phyloP scores from a whole-genome alignment of 2,329 filamentous ascomycete genomes.

The Aspergillus piperis region DNA sequence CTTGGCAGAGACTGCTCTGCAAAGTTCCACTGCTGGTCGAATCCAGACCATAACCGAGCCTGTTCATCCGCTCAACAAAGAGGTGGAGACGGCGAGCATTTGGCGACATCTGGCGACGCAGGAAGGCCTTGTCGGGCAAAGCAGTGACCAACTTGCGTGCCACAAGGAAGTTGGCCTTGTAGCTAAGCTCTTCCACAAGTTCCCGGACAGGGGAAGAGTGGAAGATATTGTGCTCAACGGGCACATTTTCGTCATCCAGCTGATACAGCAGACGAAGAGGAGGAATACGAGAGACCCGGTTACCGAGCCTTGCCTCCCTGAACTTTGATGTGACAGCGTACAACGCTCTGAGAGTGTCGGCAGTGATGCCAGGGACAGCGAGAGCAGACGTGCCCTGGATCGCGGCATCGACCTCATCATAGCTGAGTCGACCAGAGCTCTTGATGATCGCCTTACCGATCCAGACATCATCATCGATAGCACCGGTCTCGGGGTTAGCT shows the following conservation, averaged over 20 bases:
- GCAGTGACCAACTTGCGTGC: slow-evolving; percentile 78
- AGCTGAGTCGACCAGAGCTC: slow-evolving; percentile 81
- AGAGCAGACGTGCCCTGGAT: slow-evolving; percentile 65
- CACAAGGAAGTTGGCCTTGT: slow-evolving; percentile 88
- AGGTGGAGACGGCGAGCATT: slow-evolving; percentile 86
- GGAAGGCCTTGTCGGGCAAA: slow-evolving; percentile 86
- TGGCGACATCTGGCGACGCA: slow-evolving; percentile 81
- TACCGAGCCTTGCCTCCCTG: slow-evolving; percentile 80
- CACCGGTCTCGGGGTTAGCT: slow-evolving; percentile 78
- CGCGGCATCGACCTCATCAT: slow-evolving; percentile 82
- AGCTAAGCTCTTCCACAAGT: slow-evolving; percentile 89
- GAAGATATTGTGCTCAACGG: slow-evolving; percentile 94
- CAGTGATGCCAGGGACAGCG: slow-evolving; percentile 65
- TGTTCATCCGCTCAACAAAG: slow-evolving; percentile 89
- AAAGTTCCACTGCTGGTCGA: slow-evolving; percentile 84
- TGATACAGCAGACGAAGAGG: slow-evolving; percentile 88
- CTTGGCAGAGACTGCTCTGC: slow-evolving; percentile 92
- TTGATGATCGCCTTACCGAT: slow-evolving; percentile 92
- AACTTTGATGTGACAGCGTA: slow-evolving; percentile 84
- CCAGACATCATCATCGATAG: slow-evolving; percentile 86
- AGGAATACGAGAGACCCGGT: slow-evolving; percentile 75
- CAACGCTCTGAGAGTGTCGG: slow-evolving; percentile 78
- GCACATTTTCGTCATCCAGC: slow-evolving; percentile 96
- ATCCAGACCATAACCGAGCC: slow-evolving; percentile 87
- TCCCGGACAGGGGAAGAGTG: slow-evolving; percentile 86